A percentile compares a stretch with the other conserved stretches of the same genome.
These are phyloP conservation scores for Corniculantispora saksenae DNA, from an alignment of 2,329 filamentous ascomycete species.

Conservation along the genomic window DNA sequence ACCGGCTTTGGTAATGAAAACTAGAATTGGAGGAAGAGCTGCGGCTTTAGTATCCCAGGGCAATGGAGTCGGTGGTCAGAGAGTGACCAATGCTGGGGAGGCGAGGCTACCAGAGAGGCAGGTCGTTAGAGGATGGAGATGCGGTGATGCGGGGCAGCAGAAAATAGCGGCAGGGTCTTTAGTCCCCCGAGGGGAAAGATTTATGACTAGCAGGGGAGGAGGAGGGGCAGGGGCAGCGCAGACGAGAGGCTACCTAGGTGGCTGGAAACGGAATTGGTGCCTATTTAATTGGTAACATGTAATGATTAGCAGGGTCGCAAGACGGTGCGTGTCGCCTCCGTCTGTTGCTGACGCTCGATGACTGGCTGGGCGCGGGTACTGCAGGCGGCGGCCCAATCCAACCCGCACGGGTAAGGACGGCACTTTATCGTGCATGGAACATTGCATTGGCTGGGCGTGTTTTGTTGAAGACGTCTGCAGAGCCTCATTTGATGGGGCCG, in stretches of 20 bases:
- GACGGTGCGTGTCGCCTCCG: not conserved
- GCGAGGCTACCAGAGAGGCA: constrained; percentile 5
- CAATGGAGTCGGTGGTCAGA: not conserved
- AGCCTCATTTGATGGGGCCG: not conserved
- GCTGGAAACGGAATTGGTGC: not conserved
- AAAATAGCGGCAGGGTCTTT: not conserved
- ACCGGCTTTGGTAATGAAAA: constrained; percentile 17
- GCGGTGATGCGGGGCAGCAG: constrained; percentile 9
- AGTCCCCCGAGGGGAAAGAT: not conserved
- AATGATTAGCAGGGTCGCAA: not conserved
- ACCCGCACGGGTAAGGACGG: not conserved
- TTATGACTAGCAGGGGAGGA: not conserved
- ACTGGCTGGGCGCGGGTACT: not conserved
- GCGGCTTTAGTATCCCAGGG: not conserved
- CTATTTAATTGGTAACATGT: not conserved
- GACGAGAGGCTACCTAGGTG: not conserved
- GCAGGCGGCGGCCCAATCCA: not conserved
- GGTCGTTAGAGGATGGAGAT: constrained; percentile 8
- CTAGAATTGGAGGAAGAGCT: not conserved
- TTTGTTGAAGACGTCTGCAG: not conserved
- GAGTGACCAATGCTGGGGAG: constrained; percentile 8
- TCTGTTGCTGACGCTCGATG: not conserved
- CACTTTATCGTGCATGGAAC: not conserved
- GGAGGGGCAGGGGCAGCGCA: not conserved
- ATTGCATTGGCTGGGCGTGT: not conserved